These are phyloP conservation scores for Leishmania tropica DNA, from an alignment of 208 protist species.

Conservation along the genomic window DNA sequence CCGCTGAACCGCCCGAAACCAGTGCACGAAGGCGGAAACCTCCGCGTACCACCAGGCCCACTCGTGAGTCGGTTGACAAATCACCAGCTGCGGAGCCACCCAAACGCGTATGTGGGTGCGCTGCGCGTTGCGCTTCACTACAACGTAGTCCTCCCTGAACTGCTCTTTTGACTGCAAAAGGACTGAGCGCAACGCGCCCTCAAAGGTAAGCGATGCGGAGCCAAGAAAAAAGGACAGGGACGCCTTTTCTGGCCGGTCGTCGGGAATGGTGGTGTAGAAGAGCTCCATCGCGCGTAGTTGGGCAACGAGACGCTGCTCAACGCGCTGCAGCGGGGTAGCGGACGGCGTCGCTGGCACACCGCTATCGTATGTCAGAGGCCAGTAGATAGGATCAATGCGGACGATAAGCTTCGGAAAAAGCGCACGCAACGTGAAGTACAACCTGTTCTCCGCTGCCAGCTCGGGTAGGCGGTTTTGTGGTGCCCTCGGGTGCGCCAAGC, in stretches of 20 bases:
- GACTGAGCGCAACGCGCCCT: conserved; percentile 49
- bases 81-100: conserved; percentile 46
- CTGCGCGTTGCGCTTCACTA: conserved; percentile 61
- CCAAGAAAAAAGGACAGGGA: conserved; percentile 51
- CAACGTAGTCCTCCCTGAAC: conserved; percentile 41
- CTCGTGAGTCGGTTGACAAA: conserved; percentile 62
- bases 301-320: conserved; percentile 15
- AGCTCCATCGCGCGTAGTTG: conserved; percentile 16
- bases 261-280: conserved; percentile 27
- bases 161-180: conserved; percentile 48
- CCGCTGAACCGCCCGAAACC: conserved; percentile 4
- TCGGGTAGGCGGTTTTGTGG: conserved; percentile 11
- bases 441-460: conserved; percentile 5
- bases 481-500: conserved; percentile 6
- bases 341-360: conserved; percentile 18
- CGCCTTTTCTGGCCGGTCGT: conserved; percentile 28
- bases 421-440: conserved; percentile 27
- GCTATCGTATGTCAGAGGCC: conserved; percentile 26
- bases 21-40: conserved; percentile 18
- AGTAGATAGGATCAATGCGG: conserved; percentile 24
- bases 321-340: conserved; percentile 20
- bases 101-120: conserved; percentile 39
- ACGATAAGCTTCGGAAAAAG: conserved; percentile 1
- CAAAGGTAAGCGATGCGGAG: conserved; percentile 40
- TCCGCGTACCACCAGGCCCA: conserved; percentile 65